A percentile compares a stretch with the other conserved stretches of the same genome.
phyloP scores from a whole-genome alignment of 306 rosid genomes.

The Prunus davidiana region DNA sequence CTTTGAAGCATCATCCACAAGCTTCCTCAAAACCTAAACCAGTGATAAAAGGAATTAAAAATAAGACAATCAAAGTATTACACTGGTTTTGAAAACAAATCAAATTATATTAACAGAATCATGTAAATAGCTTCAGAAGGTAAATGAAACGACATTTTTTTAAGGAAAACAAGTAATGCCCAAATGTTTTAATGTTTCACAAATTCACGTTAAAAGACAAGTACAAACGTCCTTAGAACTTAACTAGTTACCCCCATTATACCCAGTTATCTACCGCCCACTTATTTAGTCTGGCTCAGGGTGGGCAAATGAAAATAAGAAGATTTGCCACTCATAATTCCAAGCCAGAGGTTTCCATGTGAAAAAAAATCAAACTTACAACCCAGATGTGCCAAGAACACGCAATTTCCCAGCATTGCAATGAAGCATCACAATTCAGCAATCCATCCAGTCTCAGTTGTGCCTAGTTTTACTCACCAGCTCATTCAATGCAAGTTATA shows the following conservation, averaged over 20 bases:
- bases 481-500: not conserved
- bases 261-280: not conserved
- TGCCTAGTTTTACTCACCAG: not conserved
- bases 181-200: not conserved
- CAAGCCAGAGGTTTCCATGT: not conserved
- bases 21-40: slow-evolving; percentile 80
- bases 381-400: not conserved
- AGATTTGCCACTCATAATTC: not conserved
- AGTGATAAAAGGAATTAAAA: not conserved
- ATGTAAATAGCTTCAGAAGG: not conserved
- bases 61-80: not conserved
- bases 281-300: not conserved
- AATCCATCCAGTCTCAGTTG: not conserved
- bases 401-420: not conserved
- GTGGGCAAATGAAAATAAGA: no score
- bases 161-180: not conserved
- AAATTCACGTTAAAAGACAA: not conserved
- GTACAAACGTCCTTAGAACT: not conserved
- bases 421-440: not conserved
- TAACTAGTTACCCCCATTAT: not conserved
- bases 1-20: slow-evolving; percentile 96
- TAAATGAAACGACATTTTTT: no score
- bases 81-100: not conserved
- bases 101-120: not conserved
- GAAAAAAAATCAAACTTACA: not conserved